Conservation (phyloP, 306 rosid species). For the Neltuma alba region DNA sequence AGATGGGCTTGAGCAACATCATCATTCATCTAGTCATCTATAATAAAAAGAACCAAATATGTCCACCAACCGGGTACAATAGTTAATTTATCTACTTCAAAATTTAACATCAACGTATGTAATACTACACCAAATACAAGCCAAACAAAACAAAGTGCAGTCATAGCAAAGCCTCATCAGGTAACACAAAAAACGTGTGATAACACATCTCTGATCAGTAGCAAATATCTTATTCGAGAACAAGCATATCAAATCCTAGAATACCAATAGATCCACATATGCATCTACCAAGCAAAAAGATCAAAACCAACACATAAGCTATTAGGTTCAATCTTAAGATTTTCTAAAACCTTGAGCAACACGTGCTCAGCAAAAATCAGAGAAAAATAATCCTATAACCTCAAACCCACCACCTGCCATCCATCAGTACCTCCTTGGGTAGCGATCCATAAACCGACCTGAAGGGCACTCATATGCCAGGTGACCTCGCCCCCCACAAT, state of each 20-base stretch:
- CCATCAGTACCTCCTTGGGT: conserved; percentile 85
- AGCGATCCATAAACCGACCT: conserved; percentile 89
- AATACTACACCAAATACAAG: background rate
- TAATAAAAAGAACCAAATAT: background rate
- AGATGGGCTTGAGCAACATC: background rate
- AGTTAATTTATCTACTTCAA: background rate
- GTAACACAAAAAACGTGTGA: conserved; percentile 16
- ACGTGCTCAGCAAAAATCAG: conserved; percentile 11
- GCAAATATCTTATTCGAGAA: conserved; percentile 38
- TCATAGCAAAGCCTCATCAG: conserved; percentile 5
- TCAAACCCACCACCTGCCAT: conserved; percentile 22
- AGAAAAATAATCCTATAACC: conserved; percentile 20
- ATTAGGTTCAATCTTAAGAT: conserved; percentile 19
- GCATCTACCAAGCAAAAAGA: conserved; percentile 29
- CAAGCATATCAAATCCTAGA: conserved; percentile 32
- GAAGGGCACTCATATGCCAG: conserved; percentile 97
- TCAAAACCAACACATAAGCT: conserved; percentile 36
- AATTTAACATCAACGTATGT: background rate
- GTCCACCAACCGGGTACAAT: background rate
- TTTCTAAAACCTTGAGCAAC: conserved; percentile 2
- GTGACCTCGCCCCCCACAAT: conserved; percentile 98
- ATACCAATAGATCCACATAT: conserved; percentile 31
- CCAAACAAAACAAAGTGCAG: background rate
- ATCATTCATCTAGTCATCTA: background rate
- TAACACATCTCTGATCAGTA: conserved; percentile 9